Evolutionary conservation across 1,139 yeast species (phyloP).

Genomic region (Arxiozyma telluris): DNA sequence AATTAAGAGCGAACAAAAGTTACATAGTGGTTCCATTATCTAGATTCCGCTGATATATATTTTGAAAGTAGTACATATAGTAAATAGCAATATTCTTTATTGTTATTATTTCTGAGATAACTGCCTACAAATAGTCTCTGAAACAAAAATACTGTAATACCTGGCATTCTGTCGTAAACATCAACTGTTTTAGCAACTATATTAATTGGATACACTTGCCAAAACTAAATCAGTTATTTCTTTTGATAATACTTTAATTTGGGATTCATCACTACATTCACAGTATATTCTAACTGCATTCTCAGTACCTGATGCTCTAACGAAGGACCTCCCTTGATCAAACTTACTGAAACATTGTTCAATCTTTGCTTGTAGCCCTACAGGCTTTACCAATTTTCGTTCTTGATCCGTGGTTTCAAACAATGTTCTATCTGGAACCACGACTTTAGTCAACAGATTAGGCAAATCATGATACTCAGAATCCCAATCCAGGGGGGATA

Average conservation of each 20-base stretch:
- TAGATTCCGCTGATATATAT: too few species aligned
- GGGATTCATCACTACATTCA: conserved; percentile 56
- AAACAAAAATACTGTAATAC: too few species aligned
- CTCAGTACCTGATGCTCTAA: conserved; percentile 96
- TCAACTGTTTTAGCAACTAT: too few species aligned
- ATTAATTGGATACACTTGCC: neutral
- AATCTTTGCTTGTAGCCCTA: conserved; percentile 65
- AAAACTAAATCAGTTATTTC: conserved; percentile 41
- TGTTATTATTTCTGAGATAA: too few species aligned
- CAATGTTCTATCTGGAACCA: conserved; percentile 69
- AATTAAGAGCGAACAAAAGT: too few species aligned
- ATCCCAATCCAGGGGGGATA: conserved; percentile 69
- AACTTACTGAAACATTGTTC: conserved; percentile 55
- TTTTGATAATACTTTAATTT: conserved; percentile 47
- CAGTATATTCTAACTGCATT: conserved; percentile 95
- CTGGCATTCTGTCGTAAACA: too few species aligned
- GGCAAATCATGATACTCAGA: conserved; percentile 74
- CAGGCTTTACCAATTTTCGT: conserved; percentile 66
- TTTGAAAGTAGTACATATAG: too few species aligned
- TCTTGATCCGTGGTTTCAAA: conserved; percentile 90
- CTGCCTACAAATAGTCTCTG: too few species aligned
- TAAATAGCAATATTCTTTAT: too few species aligned
- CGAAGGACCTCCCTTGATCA: conserved; percentile 72
- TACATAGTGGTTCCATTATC: too few species aligned
- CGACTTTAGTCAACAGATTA: conserved; percentile 68